Evolutionary conservation across 495 filamentous ascomycete genomes (phyloP), one percentile per base, ranked within the genome.

Genomic region (Aspergillus carlsbadensis): DNA sequence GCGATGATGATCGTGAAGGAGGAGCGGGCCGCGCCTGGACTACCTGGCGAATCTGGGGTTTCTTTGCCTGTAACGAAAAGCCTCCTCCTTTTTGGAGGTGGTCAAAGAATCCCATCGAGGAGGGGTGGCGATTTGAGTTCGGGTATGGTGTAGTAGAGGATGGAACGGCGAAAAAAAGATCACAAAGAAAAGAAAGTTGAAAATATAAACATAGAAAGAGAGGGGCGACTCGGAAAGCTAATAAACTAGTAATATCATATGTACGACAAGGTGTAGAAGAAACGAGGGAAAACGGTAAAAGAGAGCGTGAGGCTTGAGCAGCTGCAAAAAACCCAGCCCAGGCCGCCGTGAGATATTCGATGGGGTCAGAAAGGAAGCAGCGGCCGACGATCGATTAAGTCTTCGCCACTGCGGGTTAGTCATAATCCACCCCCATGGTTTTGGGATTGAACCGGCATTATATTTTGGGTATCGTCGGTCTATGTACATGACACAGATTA

Each of bases 21-120:
- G 70, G 60, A 37, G 66, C 71, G 22, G 71, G 65, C 46, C 69
- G 65, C 45, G 69, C 63, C 45, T 77, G 74, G 34, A 76, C 70
- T 42, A 80, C 71, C 63, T 79, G 77, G 57, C 78, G 76, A 13
- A 77, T 75, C 56, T 78, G 71, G 18, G 76, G 64, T 35, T 76
- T 77, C 59, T 80, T 74, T n/a, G 77, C 64, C 52, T 81, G 78
- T 48, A 81, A 62, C 18, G 78, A 77, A 40, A 78, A 76, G 39
- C 64, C 70, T 59, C 77, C 78, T 67, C 74, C 74, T 70, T 80
- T 82, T 48, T 82, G 79, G 52, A 83, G 70, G 60, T 80, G 76
- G 62, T 81, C 78, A 61, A 83, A 83, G 65, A 80, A 79, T 50
- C 78, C 78, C 79, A 82, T 82, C 52, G 60, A 17, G 37, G 20